phyloP scores from a whole-genome alignment of 495 filamentous ascomycete species.

The Amphirosellinia nigrospora region DNA sequence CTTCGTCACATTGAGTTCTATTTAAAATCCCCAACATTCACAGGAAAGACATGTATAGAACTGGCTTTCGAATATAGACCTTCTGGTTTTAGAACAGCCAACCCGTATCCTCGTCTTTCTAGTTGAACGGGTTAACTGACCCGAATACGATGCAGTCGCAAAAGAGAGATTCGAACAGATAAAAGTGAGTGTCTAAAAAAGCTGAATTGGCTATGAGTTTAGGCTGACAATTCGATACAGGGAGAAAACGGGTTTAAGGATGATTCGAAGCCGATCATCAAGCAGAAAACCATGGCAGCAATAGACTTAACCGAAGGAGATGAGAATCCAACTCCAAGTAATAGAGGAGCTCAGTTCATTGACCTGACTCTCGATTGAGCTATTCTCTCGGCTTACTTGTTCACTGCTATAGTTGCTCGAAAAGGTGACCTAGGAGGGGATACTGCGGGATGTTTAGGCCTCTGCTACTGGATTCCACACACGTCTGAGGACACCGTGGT shows the following conservation, averaged over 20 bases:
- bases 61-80: neutral
- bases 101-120: neutral
- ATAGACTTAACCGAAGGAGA: neutral
- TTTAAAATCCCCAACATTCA: neutral
- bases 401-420: neutral
- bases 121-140: neutral
- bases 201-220: neutral
- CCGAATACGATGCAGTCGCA: conserved; percentile 7
- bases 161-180: conserved; percentile 31
- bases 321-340: conserved; percentile 6
- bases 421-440: neutral
- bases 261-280: conserved; percentile 28
- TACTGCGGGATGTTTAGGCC: neutral
- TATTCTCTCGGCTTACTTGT: neutral
- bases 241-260: conserved; percentile 21
- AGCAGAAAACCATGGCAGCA: conserved; percentile 18
- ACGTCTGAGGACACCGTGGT: neutral
- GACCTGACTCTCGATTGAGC: conserved; percentile 28
- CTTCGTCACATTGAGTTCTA: neutral
- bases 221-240: conserved; percentile 23
- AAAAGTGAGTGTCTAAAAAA: conserved; percentile 22
- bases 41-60: neutral
- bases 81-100: neutral
- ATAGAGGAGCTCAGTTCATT: conserved; percentile 26
- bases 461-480: too few species aligned